phyloP scores from a whole-genome alignment of 768 basidiomycete species.

The Amanita muscaria region DNA sequence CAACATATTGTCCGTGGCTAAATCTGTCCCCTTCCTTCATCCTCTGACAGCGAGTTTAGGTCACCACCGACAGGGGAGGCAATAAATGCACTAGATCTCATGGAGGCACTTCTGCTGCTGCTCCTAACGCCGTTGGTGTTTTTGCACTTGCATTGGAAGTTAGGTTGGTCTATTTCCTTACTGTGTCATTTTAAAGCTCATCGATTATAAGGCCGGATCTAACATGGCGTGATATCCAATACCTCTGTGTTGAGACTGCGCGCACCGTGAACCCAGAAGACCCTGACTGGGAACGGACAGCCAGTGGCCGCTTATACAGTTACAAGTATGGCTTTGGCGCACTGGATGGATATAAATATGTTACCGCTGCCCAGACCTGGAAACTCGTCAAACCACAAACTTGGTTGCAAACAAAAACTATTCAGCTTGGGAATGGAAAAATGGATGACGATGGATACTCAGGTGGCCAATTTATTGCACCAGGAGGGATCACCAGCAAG shows the following conservation, averaged over 20 bases:
- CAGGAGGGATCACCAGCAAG: conserved; percentile 55
- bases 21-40: conserved; percentile 4
- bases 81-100: conserved; percentile 74
- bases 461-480: conserved; percentile 59
- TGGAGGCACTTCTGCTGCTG: conserved; percentile 96
- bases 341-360: conserved; percentile 74
- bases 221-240: conserved; percentile 93
- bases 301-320: conserved; percentile 50
- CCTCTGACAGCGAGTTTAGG: conserved; percentile 36
- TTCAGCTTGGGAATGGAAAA: conserved; percentile 55
- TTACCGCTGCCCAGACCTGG: conserved; percentile 78
- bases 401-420: conserved; percentile 71
- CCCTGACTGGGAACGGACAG: conserved; percentile 88
- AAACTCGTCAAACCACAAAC: conserved; percentile 87
- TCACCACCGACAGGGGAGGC: conserved; percentile 89
- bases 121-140: conserved; percentile 92
- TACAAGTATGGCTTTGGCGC: conserved; percentile 97
- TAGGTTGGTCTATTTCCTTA: conserved; percentile 40
- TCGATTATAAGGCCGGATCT: conserved; percentile 65
- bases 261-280: conserved; percentile 78
- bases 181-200: conserved; percentile 8
- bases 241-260: conserved; percentile 74
- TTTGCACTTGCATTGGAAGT: conserved; percentile 85
- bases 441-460: conserved; percentile 45
- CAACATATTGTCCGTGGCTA: conserved; percentile 81